These are phyloP conservation scores for Aspergillus hancockii DNA, from an alignment of 495 filamentous ascomycete genomes.

Conservation along the genomic window DNA sequence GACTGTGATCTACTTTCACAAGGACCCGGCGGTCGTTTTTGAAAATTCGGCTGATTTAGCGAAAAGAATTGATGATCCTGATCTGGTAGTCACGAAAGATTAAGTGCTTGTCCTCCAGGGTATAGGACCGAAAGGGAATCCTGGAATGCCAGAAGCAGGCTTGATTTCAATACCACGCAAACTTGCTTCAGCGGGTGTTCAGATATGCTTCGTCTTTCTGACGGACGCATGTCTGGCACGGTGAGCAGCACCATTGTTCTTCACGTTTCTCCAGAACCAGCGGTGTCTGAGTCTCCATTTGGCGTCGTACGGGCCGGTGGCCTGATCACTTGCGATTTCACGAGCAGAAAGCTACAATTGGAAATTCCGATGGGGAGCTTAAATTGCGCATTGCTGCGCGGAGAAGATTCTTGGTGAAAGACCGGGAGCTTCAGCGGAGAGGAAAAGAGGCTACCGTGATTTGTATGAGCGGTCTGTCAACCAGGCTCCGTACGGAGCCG, in stretches of 20 bases:
- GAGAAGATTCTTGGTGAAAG: conserved; percentile 29
- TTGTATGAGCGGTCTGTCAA: conserved; percentile 66
- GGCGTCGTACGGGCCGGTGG: conserved; percentile 63
- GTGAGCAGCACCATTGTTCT: conserved; percentile 69
- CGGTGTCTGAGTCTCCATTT: conserved; percentile 52
- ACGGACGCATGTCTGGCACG: conserved; percentile 69
- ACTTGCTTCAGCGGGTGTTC: conserved; percentile 55
- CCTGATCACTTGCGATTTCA: conserved; percentile 54
- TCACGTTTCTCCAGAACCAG: conserved; percentile 65
- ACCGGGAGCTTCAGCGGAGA: conserved; percentile 35
- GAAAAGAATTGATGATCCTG: conserved; percentile 55
- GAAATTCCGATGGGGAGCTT: conserved; percentile 52
- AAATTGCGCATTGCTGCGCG: conserved; percentile 34
- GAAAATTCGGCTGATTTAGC: conserved; percentile 57
- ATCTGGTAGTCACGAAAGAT: conserved; percentile 49
- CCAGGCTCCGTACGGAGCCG: conserved; percentile 62
- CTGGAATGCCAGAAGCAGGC: conserved; percentile 67
- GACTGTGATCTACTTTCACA: conserved; percentile 52
- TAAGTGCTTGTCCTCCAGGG: conserved; percentile 61
- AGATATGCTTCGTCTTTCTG: conserved; percentile 67
- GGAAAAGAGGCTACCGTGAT: conserved; percentile 59
- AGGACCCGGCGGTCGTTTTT: conserved; percentile 61
- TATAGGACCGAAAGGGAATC: conserved; percentile 65
- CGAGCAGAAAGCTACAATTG: conserved; percentile 43
- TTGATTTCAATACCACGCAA: conserved; percentile 63